A percentile compares a stretch with the other conserved stretches of the same genome.
phyloP scores from a whole-genome alignment of 2,329 filamentous ascomycete genomes.

The Verticillium zaregamsianum region DNA sequence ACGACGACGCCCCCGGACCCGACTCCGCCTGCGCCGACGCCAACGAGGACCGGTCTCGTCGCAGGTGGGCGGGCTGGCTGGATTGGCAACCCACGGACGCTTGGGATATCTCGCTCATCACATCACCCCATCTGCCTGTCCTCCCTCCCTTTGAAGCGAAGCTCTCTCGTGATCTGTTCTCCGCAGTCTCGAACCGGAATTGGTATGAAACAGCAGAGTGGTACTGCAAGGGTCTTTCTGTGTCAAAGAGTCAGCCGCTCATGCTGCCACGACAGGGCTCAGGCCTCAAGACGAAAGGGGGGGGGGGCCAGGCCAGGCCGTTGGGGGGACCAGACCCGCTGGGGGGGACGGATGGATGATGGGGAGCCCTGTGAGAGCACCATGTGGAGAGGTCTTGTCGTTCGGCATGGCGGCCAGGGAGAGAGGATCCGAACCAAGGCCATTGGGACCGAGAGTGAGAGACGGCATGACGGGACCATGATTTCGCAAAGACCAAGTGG shows the following conservation, averaged over 20 bases:
- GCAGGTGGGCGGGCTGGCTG: neutral
- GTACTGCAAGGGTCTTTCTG: neutral
- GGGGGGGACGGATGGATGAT: neutral
- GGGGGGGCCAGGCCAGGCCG: neutral
- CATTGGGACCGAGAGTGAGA: neutral
- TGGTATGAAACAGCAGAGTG: neutral
- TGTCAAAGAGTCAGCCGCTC: neutral
- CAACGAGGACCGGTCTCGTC: neutral
- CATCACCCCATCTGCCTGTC: neutral
- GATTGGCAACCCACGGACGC: neutral
- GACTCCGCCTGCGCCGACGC: neutral
- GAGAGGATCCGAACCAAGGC: neutral
- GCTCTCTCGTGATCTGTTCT: neutral
- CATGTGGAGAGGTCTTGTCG: neutral
- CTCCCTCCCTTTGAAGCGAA: neutral
- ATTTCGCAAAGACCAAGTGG: neutral
- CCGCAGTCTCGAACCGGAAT: neutral
- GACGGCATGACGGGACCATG: neutral
- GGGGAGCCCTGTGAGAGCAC: neutral
- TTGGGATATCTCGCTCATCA: neutral
- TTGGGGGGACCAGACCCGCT: neutral
- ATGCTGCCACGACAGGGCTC: neutral
- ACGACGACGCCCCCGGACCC: neutral
- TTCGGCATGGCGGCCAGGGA: neutral
- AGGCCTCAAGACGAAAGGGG: neutral